Evolutionary conservation across 495 filamentous ascomycete species (phyloP).

Genomic region (Penicillium waksmanii): DNA sequence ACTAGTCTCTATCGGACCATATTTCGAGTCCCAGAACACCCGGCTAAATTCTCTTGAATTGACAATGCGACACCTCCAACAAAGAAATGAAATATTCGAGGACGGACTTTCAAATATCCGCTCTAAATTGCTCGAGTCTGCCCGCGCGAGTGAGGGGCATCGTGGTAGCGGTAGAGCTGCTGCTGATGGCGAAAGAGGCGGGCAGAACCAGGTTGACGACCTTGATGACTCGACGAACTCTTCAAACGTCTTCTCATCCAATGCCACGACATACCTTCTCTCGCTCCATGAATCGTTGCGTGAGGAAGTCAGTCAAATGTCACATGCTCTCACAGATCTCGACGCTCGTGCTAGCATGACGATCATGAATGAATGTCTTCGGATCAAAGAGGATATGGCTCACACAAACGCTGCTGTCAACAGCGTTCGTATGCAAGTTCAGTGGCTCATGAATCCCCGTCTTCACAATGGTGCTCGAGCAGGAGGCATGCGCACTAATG

Average conservation of each 20-base stretch:
- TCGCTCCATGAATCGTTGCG: constrained; percentile 71
- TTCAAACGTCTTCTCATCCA: constrained; percentile 37
- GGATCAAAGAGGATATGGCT: constrained; percentile 68
- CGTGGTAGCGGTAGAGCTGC: constrained; percentile 8
- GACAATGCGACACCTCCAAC: constrained; percentile 57
- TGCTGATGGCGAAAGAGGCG: constrained; percentile 10
- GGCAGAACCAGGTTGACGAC: constrained; percentile 8
- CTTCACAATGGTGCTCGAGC: constrained; percentile 50
- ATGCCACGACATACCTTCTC: constrained; percentile 61
- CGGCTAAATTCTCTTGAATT: constrained; percentile 60
- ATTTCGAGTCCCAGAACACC: constrained; percentile 59
- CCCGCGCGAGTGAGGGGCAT: constrained; percentile 20
- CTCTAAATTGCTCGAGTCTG: constrained; percentile 42
- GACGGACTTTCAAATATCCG: constrained; percentile 55
- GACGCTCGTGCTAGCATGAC: constrained; percentile 70
- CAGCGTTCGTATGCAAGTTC: constrained; percentile 66
- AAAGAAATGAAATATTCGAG: constrained; percentile 63
- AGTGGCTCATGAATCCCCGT: constrained; percentile 68
- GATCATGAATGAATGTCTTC: constrained; percentile 68
- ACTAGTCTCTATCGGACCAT: constrained; percentile 61
- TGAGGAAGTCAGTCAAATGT: constrained; percentile 62
- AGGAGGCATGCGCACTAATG: constrained; percentile 27
- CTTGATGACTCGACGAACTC: constrained; percentile 24
- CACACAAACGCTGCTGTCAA: constrained; percentile 67
- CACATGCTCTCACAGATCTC: constrained; percentile 60